Evolutionary conservation across 2,329 filamentous ascomycete genomes (phyloP).

Genomic region (Calonectria pteridis): DNA sequence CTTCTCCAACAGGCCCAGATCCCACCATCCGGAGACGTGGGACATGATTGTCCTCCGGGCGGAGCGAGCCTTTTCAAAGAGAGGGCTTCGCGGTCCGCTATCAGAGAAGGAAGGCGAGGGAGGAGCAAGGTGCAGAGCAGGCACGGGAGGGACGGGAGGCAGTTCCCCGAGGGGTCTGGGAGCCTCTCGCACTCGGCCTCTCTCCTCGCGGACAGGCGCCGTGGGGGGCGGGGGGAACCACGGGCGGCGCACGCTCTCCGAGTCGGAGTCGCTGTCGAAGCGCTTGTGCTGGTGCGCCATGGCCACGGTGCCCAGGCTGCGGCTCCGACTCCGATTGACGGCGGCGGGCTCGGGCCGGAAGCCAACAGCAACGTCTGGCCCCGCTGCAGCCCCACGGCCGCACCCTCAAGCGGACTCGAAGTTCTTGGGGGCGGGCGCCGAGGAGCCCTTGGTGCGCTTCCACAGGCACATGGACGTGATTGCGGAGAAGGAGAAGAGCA

Average conservation of each 20-base stretch:
- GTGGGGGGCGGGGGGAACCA: conserved; percentile 53
- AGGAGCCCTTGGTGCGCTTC: conserved; percentile 65
- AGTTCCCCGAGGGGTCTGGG: conserved; percentile 46
- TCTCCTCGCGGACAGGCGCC: conserved; percentile 47
- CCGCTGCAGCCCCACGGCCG: conserved; percentile 56
- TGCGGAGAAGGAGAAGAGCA: conserved; percentile 75
- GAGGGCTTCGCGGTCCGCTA: conserved; percentile 40
- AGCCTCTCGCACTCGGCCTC: conserved; percentile 34
- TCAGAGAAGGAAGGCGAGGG: conserved; percentile 35
- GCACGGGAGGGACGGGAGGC: conserved; percentile 47
- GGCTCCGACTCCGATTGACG: conserved; percentile 35
- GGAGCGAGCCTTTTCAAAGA: conserved; percentile 46
- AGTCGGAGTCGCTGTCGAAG: conserved; percentile 49
- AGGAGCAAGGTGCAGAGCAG: conserved; percentile 35
- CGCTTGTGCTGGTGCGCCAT: conserved; percentile 49
- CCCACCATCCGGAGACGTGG: conserved; percentile 67
- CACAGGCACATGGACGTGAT: conserved; percentile 72
- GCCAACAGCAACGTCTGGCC: conserved; percentile 3
- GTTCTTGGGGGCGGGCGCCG: conserved; percentile 57
- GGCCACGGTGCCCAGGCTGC: conserved; percentile 55
- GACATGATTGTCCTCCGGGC: conserved; percentile 62
- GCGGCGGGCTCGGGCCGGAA: conserved; percentile 27
- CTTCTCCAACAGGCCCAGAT: conserved; percentile 63
- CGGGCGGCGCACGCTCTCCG: conserved; percentile 44
- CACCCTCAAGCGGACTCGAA: conserved; percentile 59